Conservation (phyloP, 2,329 filamentous ascomycete genomes). For the Ceratocystis albifundus region DNA sequence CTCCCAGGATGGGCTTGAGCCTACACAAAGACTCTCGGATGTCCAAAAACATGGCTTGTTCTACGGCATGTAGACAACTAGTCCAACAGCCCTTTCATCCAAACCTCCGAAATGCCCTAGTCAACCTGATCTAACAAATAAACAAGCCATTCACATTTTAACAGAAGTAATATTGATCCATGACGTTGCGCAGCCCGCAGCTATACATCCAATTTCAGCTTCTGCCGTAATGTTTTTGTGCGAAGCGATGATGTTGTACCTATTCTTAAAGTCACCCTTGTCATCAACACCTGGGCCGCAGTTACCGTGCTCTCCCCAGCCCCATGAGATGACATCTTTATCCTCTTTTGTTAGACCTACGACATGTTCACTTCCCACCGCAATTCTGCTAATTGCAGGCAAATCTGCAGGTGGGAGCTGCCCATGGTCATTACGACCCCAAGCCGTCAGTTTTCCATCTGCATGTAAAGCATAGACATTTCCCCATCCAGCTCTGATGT, state of each 20-base stretch:
- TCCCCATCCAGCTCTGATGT: constrained; percentile 71
- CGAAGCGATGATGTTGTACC: constrained; percentile 55
- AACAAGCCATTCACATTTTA: constrained; percentile 5
- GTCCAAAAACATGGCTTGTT: constrained; percentile 41
- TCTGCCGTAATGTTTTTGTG: constrained; percentile 42
- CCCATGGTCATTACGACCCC: constrained; percentile 78
- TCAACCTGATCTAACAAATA: not conserved
- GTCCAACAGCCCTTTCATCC: too few relatives aligned
- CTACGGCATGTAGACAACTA: constrained; percentile 23
- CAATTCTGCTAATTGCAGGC: constrained; percentile 50
- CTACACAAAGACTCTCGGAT: constrained; percentile 63
- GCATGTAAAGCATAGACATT: constrained; percentile 58
- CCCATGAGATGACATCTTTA: constrained; percentile 69
- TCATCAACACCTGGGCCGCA: constrained; percentile 57
- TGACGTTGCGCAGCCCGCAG: constrained; percentile 83
- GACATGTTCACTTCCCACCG: constrained; percentile 83
- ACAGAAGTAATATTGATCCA: constrained; percentile 49
- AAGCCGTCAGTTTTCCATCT: constrained; percentile 52
- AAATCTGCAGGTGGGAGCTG: constrained; percentile 58
- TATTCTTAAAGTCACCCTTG: constrained; percentile 55
- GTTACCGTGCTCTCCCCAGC: constrained; percentile 97
- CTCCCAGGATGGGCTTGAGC: constrained; percentile 39
- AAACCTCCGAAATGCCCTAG: not conserved
- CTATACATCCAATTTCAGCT: constrained; percentile 48
- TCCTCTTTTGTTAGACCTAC: constrained; percentile 51